Base-by-base conservation (phyloP, 2,329 filamentous ascomycete species). In the Pestalotiopsis sp. region DNA sequence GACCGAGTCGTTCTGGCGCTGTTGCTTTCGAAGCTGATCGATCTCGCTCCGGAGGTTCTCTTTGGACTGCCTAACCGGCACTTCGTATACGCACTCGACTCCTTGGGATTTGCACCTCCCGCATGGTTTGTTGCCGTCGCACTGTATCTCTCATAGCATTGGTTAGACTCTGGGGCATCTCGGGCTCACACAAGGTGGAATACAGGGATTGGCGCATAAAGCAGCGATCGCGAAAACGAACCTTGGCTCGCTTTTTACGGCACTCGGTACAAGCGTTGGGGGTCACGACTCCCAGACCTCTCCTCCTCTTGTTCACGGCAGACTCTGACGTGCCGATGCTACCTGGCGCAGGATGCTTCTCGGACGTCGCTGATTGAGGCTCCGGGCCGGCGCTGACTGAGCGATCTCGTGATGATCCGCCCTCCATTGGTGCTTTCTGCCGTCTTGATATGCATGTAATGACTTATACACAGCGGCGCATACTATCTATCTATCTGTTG, bases 51-150 rank as follows among this genome's bases (percentile, higher is more conserved):
- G 85, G 4, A 91, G 82, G 66, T 85, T 84, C 70, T 90, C 88
- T 70, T 91, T 91, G 12, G 88, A 90, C 72, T 90, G 88, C 59
- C 89, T 87, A 4, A 91, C 85, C 0, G 88, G 89, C 7, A 89
- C 75, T 72, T 91, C 88, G 79, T 91, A 91, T 27, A 89, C 75
- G 70, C 89, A 91, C 27, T 89, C 84, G 52, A 84, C 78, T 39
- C 86, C 85, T 70, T 90, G 88, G 0, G 79, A 71, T 68, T 80
- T 83, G 78, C 89, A 91, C 70, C 89, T 82, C 41, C 82, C 81
- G 71, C 87, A 90, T 3, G 87, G 88, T 38, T 75, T 82, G 63
- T 85, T 80, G 6, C 89, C 89, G 73, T 91, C 88, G 73, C 89
- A 91, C 87, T 89, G 69, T 41, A 68, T 59, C 13, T 17, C 57